phyloP scores from a whole-genome alignment of 2,329 filamentous ascomycete genomes.

The Onygena corvina region DNA sequence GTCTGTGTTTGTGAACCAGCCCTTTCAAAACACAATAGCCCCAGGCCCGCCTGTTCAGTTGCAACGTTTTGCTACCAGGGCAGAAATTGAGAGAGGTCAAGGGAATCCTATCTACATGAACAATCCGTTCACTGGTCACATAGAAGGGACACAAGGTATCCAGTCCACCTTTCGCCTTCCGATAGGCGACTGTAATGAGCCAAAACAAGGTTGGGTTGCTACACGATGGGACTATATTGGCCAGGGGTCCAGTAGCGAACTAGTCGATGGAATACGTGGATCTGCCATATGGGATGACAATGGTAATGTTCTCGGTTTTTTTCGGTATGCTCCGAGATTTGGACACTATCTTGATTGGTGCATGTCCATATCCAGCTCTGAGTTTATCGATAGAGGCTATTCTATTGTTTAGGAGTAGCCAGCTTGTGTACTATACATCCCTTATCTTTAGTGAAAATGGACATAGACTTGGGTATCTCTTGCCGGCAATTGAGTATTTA shows the following conservation, averaged over 20 bases:
- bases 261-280: conserved; percentile 12
- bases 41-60: not conserved
- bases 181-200: not conserved
- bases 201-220: conserved; percentile 9
- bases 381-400: not conserved
- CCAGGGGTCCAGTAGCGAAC: conserved; percentile 5
- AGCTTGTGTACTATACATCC: too few relatives aligned
- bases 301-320: conserved; percentile 12
- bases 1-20: not conserved
- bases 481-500: too few relatives aligned
- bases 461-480: too few relatives aligned
- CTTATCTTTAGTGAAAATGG: too few relatives aligned
- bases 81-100: not conserved
- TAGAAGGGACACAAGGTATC: not conserved
- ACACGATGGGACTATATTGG: conserved; percentile 15
- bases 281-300: conserved; percentile 13
- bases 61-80: not conserved
- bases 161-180: not conserved
- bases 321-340: conserved; percentile 13
- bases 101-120: not conserved
- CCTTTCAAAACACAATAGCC: not conserved
- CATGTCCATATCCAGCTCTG: conserved; percentile 5
- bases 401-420: not conserved
- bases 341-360: conserved; percentile 13
- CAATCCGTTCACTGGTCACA: not conserved